phyloP scores from a whole-genome alignment of 805 yeast species.

The Kregervanrija fluxuum region DNA sequence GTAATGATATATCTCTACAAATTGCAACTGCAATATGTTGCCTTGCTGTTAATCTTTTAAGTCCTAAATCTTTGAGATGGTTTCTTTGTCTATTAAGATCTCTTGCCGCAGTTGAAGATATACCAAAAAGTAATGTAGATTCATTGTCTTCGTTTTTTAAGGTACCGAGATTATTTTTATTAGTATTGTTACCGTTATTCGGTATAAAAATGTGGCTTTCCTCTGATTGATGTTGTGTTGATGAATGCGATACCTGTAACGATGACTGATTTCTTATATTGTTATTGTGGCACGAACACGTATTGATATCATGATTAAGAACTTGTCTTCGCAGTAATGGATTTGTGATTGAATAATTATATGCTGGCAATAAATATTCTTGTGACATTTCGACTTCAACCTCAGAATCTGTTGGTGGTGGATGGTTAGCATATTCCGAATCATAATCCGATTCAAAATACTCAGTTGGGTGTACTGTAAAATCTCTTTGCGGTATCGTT shows the following conservation, averaged over 20 bases:
- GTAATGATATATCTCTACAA: constrained; percentile 70
- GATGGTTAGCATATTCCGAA: constrained; percentile 32
- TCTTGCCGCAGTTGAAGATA: constrained; percentile 21
- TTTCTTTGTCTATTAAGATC: constrained; percentile 23
- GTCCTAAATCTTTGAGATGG: constrained; percentile 51
- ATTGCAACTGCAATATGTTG: constrained; percentile 71
- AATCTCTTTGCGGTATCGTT: no score
- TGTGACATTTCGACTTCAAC: constrained; percentile 14
- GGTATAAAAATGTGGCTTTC: no score
- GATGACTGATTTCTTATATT: no score
- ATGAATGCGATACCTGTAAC: no score
- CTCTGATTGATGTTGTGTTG: no score
- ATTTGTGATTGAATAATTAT: no score
- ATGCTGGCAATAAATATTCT: no score
- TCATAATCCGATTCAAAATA: constrained; percentile 12
- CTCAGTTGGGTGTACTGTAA: neutral
- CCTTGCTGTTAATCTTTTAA: constrained; percentile 63
- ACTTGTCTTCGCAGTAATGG: no score
- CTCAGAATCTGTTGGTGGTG: constrained; percentile 32
- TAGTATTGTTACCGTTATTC: no score
- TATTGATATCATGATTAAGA: no score
- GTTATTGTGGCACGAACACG: no score
- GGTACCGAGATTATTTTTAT: neutral
- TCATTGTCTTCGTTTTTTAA: constrained; percentile 4
- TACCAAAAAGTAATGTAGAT: constrained; percentile 15